Percentiles rank a stretch among this genome's conserved stretches.
Evolutionary conservation across 2,329 filamentous ascomycete species (phyloP).

Genomic region (Cordyceps pruinosa): DNA sequence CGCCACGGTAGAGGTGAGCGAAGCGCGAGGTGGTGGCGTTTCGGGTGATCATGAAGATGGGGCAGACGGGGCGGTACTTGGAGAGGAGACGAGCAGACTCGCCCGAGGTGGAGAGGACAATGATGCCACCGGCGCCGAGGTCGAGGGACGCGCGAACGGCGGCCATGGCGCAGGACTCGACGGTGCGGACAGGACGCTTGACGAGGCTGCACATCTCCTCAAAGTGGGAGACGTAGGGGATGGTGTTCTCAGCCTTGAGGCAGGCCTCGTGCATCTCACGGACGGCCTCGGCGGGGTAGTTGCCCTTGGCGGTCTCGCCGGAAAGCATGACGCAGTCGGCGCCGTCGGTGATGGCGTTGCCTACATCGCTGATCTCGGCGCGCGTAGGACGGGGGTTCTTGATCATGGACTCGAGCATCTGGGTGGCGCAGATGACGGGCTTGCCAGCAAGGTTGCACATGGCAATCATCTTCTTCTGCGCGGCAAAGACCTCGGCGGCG

Average conservation of each 20-base stretch:
- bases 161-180: conserved; percentile 94
- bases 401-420: conserved; percentile 99
- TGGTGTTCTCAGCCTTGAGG: conserved; percentile 92
- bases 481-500: conserved; percentile 95
- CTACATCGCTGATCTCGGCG: conserved; percentile 96
- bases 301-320: conserved; percentile 96
- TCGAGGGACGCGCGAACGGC: conserved; percentile 93
- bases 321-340: conserved; percentile 99
- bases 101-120: conserved; percentile 92
- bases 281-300: conserved; percentile 87
- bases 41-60: conserved; percentile 98
- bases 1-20: conserved; percentile 91
- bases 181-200: conserved; percentile 75
- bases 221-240: conserved; percentile 93
- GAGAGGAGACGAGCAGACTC: conserved; percentile 90
- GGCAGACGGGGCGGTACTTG: conserved; percentile 98
- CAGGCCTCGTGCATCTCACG: conserved; percentile 98
- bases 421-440: conserved; percentile 96
- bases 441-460: conserved; percentile 99
- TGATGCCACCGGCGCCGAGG: conserved; percentile 91
- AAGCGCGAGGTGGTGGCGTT: conserved; percentile 79
- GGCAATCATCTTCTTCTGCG: conserved; percentile 99
- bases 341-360: conserved; percentile 94
- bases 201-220: conserved; percentile 86
- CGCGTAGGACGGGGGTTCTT: conserved; percentile 98